Evolutionary conservation across 140 eudicot species (phyloP).

Genomic region (Flaveria floridana): DNA sequence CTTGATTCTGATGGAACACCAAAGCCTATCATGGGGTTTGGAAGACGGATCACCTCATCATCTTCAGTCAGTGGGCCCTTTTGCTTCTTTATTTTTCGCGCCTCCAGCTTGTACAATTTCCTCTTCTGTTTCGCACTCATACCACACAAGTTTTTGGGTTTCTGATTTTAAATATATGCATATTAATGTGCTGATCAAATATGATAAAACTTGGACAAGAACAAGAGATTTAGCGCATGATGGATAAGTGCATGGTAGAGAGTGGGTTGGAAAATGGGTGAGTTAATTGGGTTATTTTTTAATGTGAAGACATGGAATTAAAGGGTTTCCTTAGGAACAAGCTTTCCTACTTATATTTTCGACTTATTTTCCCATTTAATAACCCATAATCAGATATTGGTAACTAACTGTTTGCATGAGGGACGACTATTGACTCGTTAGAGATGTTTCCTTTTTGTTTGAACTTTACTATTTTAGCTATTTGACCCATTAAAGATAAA

Average conservation of each 20-base stretch:
- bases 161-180: constrained; percentile 27
- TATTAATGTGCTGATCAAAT: neutral
- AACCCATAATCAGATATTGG: neutral
- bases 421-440: neutral
- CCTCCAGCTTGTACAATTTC: constrained; percentile 40
- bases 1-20: constrained; percentile 53
- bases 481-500: neutral
- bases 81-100: constrained; percentile 40
- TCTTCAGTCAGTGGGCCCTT: constrained; percentile 35
- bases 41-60: constrained; percentile 50
- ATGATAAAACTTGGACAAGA: neutral
- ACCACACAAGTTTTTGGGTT: constrained; percentile 29
- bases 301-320: neutral
- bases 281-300: neutral
- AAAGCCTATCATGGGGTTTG: constrained; percentile 79
- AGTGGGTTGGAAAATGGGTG: neutral
- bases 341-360: neutral
- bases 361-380: neutral
- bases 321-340: neutral
- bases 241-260: no score
- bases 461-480: neutral
- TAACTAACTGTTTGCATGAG: neutral
- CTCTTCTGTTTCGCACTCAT: constrained; percentile 45
- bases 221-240: neutral
- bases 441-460: neutral